A percentile compares a stretch with the other conserved stretches of the same genome.
Evolutionary conservation across 768 basidiomycete genomes (phyloP).

Genomic region (Kwoniella botswanensis): DNA sequence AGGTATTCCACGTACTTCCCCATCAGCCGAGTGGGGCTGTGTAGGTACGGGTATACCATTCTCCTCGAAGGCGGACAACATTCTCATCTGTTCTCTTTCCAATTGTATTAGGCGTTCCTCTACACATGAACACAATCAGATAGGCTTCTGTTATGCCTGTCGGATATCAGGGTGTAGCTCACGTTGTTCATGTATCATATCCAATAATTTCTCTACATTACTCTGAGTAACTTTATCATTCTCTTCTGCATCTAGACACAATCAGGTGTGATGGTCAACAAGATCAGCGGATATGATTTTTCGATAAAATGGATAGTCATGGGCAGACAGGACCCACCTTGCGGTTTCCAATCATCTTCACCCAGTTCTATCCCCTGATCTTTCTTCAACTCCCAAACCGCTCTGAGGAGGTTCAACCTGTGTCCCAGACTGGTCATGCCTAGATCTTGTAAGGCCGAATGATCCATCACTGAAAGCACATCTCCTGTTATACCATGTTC

Average conservation of each 20-base stretch:
- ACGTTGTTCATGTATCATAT: slow-evolving; percentile 53
- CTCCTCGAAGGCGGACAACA: slow-evolving; percentile 40
- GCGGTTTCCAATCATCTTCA: slow-evolving; percentile 53
- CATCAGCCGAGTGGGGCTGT: slow-evolving; percentile 36
- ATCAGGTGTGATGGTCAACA: not conserved
- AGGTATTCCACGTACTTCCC: slow-evolving; percentile 35
- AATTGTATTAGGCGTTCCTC: slow-evolving; percentile 53
- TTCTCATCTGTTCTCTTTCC: slow-evolving; percentile 47
- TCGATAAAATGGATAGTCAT: too few species aligned
- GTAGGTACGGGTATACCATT: slow-evolving; percentile 35
- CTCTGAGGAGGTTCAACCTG: slow-evolving; percentile 86
- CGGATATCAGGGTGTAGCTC: slow-evolving; percentile 16
- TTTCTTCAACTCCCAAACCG: slow-evolving; percentile 86
- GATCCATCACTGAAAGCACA: slow-evolving; percentile 78
- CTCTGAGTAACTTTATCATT: slow-evolving; percentile 17
- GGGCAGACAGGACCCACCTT: slow-evolving; percentile 30
- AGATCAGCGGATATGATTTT: too few species aligned
- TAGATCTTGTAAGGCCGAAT: slow-evolving; percentile 81
- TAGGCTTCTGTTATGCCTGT: not conserved
- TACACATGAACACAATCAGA: slow-evolving; percentile 8
- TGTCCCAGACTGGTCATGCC: slow-evolving; percentile 92
- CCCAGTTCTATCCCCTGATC: slow-evolving; percentile 68
- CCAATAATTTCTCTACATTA: slow-evolving; percentile 40
- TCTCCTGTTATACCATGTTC: slow-evolving; percentile 94
- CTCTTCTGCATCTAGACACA: slow-evolving; percentile 19